Base-by-base conservation (phyloP, 1,139 yeast species). In the Geotrichum fermentans region DNA sequence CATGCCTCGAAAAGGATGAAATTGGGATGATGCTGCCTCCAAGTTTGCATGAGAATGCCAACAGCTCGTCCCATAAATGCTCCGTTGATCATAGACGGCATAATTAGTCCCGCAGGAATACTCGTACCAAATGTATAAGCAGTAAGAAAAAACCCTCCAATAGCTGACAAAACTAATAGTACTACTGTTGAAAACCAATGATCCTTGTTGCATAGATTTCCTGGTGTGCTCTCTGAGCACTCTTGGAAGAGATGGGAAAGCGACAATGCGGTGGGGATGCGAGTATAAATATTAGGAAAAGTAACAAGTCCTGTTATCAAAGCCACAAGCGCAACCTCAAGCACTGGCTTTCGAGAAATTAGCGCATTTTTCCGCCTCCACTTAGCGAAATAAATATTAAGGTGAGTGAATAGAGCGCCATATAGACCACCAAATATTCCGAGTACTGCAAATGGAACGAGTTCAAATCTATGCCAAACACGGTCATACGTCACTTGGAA, bases 51-150 rank as follows among this genome's bases (percentile, higher is more conserved):
- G 1, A 80, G 43, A 1, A 82, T 71, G 0, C 96, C 96, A 5
- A 83, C 58, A 4, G 82, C 66, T 46, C 96, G 66, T 0, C 95
- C 95, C 8, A 77, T 67, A 1, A 82, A 67, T 0, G 86, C 94
- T 2, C 95, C 95, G 16, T 83, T 70, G 0, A 80, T 79, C 58
- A 85, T 69, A 0, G 87, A 77, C 0, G 95, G 94, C 78, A 82
- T 78, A 50, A 85, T 66, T 2, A 84, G 72, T 0, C 94, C 95
- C 2, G 92, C 89, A 0, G 95, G 94, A 6, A 84, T 69, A 32
- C 74, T 72, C 0, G 80, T 70, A 0, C 90, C 86, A 64, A 78
- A 83, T 0, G 89, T 73, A 56, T 81, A 80, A 0, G 85, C 73
- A 0, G 86, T 71, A 14, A 82, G 66, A 0, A 80, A 52, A 50